Conservation (phyloP, 495 filamentous ascomycete genomes). For the Pseudevernia furfuracea region DNA sequence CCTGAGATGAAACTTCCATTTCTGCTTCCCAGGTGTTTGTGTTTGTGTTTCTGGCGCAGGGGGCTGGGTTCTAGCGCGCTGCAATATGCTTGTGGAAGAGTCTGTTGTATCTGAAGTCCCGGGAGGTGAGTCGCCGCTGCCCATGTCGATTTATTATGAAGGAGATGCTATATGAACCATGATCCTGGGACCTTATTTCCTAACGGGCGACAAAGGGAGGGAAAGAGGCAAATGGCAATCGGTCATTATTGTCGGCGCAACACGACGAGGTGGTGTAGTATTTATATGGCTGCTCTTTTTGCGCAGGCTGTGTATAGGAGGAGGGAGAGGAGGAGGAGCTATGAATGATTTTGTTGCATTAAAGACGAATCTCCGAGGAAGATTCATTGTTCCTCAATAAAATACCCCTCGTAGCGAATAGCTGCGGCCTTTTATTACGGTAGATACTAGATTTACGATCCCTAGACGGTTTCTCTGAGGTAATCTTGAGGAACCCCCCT, state of each 20-base stretch:
- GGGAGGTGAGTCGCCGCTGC: not conserved
- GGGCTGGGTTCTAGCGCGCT: not conserved
- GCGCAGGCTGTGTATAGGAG: not conserved
- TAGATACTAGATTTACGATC: too few relatives aligned
- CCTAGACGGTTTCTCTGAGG: too few relatives aligned
- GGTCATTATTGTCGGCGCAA: not conserved
- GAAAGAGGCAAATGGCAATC: not conserved
- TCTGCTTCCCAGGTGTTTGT: not conserved
- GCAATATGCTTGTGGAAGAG: not conserved
- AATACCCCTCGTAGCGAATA: too few relatives aligned
- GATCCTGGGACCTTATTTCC: not conserved
- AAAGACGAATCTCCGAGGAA: not conserved
- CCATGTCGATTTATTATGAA: not conserved
- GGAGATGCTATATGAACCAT: not conserved
- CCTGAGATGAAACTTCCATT: constrained; percentile 34
- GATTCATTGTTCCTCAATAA: too few relatives aligned
- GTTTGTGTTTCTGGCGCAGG: too few relatives aligned
- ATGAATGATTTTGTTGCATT: not conserved
- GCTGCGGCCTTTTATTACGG: too few relatives aligned
- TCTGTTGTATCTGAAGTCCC: constrained; percentile 4
- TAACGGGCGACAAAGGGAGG: not conserved
- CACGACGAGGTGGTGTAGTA: not conserved
- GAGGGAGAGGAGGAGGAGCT: not conserved
- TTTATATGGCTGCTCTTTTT: not conserved
- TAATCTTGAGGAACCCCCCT: too few relatives aligned